These are phyloP conservation scores for Alternaria panax DNA, from an alignment of 2,329 filamentous ascomycete genomes.

Conservation along the genomic window DNA sequence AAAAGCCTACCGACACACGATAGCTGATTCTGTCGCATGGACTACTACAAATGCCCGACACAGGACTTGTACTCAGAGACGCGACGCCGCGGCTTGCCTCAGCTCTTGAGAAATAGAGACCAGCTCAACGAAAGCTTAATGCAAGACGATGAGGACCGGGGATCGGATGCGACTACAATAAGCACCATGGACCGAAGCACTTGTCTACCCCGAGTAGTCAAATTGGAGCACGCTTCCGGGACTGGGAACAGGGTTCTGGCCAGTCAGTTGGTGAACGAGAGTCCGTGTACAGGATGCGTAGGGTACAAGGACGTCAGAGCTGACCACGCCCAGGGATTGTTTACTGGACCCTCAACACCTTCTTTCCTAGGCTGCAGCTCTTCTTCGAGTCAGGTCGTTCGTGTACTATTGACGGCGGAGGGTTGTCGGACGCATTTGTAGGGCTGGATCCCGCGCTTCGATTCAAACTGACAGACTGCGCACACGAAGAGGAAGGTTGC, in stretches of 20 bases:
- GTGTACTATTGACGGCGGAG: conserved; percentile 32
- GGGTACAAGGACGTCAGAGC: not conserved
- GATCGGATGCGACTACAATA: conserved; percentile 31
- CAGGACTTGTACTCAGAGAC: conserved; percentile 27
- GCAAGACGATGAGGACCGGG: conserved; percentile 27
- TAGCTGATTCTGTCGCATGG: conserved; percentile 21
- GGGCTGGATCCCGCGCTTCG: conserved; percentile 37
- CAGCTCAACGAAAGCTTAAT: conserved; percentile 29
- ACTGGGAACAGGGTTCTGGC: conserved; percentile 19
- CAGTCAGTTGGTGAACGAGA: conserved; percentile 26
- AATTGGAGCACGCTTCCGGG: conserved; percentile 10
- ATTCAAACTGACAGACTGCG: conserved; percentile 38
- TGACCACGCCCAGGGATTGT: conserved; percentile 27
- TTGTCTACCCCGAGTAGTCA: not conserved
- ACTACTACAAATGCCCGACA: conserved; percentile 34
- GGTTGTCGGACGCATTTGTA: conserved; percentile 22
- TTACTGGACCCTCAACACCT: conserved; percentile 39
- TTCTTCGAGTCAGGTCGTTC: conserved; percentile 42
- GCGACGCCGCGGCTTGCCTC: conserved; percentile 20
- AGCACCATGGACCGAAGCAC: conserved; percentile 5
- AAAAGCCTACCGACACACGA: not conserved
- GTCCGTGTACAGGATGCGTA: conserved; percentile 13
- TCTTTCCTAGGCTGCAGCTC: conserved; percentile 40
- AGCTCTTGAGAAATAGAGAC: conserved; percentile 20
- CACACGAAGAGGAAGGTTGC: conserved; percentile 36